Percentiles rank a stretch among this genome's conserved stretches.
Evolutionary conservation across 352 stramenopile genomes (phyloP).

Genomic region (Pythium utonaiense): DNA sequence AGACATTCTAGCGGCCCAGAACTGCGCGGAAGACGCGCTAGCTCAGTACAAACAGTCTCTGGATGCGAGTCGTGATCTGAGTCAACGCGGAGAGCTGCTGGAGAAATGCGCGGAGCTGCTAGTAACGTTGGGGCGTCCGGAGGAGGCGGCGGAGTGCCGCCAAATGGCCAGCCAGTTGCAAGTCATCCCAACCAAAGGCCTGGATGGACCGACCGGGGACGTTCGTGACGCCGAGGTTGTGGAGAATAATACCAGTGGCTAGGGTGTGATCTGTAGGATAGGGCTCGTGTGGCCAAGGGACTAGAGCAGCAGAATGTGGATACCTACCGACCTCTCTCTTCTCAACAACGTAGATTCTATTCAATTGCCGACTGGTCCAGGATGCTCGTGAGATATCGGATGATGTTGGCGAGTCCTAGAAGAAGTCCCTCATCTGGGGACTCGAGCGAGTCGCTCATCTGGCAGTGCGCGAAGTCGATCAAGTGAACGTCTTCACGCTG

Average conservation of each 20-base stretch:
- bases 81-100: constrained; percentile 46
- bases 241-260: neutral
- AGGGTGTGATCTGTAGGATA: neutral
- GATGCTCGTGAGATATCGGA: constrained; percentile 38
- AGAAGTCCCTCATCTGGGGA: constrained; percentile 62
- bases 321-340: too few relatives aligned
- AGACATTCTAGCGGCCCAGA: constrained; percentile 74
- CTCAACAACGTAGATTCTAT: neutral
- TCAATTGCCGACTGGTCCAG: constrained; percentile 5
- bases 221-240: neutral
- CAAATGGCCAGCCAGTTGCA: constrained; percentile 51
- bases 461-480: constrained; percentile 79
- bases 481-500: constrained; percentile 47
- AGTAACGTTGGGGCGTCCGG: constrained; percentile 57
- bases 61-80: constrained; percentile 30
- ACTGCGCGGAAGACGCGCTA: constrained; percentile 73
- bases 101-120: constrained; percentile 62
- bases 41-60: constrained; percentile 65
- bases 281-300: too few relatives aligned
- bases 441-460: constrained; percentile 51
- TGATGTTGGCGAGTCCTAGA: constrained; percentile 64
- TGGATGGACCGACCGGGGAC: neutral
- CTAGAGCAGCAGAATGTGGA: too few relatives aligned
- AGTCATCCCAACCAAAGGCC: neutral
- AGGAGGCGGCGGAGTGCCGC: constrained; percentile 67